Evolutionary conservation across 2,329 filamentous ascomycete species (phyloP), one percentile per base, ranked within the genome.

Genomic region (Ceratocystis ficicola): DNA sequence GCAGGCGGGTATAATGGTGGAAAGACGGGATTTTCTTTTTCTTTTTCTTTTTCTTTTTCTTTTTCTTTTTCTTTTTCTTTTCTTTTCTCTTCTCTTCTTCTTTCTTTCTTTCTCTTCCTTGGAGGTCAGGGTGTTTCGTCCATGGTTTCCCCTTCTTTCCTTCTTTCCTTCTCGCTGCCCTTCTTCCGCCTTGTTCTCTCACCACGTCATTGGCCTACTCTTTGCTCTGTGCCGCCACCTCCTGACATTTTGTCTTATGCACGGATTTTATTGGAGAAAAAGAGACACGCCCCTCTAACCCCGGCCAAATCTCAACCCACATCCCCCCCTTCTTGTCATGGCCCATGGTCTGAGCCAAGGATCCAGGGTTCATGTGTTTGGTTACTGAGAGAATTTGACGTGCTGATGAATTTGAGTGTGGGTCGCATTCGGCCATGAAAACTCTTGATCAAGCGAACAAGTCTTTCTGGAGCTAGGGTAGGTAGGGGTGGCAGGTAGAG

Each of bases 341-440:
- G 52, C 12, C 52, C 6, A n/a, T 57, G 52, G 52, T 28, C 52
- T 57, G 52, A 32, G 52, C 52, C 52, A 57, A 28, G 52, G 52
- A 57, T 30, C 52, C 25, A 57, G 52, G 52, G 52, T 32, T 57
- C 25, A 22, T 57, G 25, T 32, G 52, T 57, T 57, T 57, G 52
- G 52, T n/a, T 15, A 57, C 52, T 57, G 52, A 57, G 52, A 28
- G 52, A 57, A 57, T 57, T 36, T 57, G 52, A 57, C 52, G 52
- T 63, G 61, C 44, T 63, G 61, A 63, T 48, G 25, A 63, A 57
- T 57, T 57, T n/a, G 28, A 57, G 25, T 32, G 61, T 30, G 61
- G 22, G 61, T 63, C 28, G 25, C 61, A 63, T 63, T 63, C 61
- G 61, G 61, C 61, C 61, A 44, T 63, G 41, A 63, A 63, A 50